A percentile compares a stretch with the other conserved stretches of the same genome.
These are phyloP conservation scores for Pleurotus citrinopileatus DNA, from an alignment of 768 basidiomycete genomes.

Conservation along the genomic window DNA sequence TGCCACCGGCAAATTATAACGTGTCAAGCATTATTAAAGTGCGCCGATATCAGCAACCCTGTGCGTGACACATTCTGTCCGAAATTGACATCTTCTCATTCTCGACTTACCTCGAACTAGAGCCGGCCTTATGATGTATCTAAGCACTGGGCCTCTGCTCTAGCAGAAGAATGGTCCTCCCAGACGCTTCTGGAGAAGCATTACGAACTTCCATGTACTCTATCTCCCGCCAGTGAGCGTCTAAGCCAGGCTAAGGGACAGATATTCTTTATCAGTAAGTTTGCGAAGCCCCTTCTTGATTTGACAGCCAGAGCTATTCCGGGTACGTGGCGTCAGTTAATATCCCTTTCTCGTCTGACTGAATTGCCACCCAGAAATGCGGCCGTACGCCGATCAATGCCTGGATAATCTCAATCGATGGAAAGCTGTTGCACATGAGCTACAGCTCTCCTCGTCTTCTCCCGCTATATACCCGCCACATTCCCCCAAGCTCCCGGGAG, in stretches of 20 bases:
- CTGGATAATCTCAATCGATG: slow-evolving; percentile 67
- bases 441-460: slow-evolving; percentile 37
- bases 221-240: slow-evolving; percentile 38
- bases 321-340: slow-evolving; percentile 39
- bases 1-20: slow-evolving; percentile 60
- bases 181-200: slow-evolving; percentile 86
- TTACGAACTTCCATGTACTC: slow-evolving; percentile 68
- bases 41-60: slow-evolving; percentile 98
- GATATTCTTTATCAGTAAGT: slow-evolving; percentile 83
- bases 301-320: slow-evolving; percentile 71
- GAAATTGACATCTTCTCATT: slow-evolving; percentile 6
- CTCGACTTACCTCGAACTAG: slow-evolving; percentile 33
- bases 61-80: slow-evolving; percentile 45
- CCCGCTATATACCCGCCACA: slow-evolving; percentile 56
- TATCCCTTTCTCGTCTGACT: neutral
- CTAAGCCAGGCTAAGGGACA: slow-evolving; percentile 76
- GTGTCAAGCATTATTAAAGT: slow-evolving; percentile 93
- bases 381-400: slow-evolving; percentile 64
- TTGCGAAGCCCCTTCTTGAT: slow-evolving; percentile 82
- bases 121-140: slow-evolving; percentile 91
- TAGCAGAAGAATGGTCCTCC: slow-evolving; percentile 87
- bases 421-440: slow-evolving; percentile 47
- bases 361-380: slow-evolving; percentile 49
- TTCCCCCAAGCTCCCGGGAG: slow-evolving; percentile 35
- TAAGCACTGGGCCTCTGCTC: slow-evolving; percentile 86